A percentile compares a stretch with the other conserved stretches of the same genome.
phyloP scores from a whole-genome alignment of 352 stramenopile genomes.

The Phytophthora fragariae region DNA sequence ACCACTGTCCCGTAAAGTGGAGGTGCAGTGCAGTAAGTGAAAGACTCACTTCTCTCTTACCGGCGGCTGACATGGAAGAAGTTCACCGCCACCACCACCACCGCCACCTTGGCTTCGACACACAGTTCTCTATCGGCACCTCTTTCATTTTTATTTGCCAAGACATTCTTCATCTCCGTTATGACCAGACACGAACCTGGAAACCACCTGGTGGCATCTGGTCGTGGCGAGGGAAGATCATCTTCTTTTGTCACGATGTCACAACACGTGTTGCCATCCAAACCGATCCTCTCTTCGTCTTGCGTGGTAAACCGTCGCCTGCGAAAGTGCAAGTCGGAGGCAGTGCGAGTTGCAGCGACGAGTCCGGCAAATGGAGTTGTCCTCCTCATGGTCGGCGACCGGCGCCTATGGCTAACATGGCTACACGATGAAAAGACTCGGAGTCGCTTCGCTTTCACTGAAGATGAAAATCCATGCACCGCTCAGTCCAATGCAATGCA shows the following conservation, averaged over 20 bases:
- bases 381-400: too few species aligned
- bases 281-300: slow-evolving; percentile 9
- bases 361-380: neutral
- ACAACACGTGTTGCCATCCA: slow-evolving; percentile 15
- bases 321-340: neutral
- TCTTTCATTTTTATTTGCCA: neutral
- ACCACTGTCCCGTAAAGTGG: slow-evolving; percentile 8
- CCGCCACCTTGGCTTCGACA: neutral
- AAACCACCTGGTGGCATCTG: slow-evolving; percentile 36
- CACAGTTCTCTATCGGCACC: neutral
- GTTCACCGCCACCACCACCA: neutral
- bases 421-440: too few species aligned
- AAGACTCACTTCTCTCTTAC: neutral
- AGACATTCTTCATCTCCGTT: neutral
- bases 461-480: neutral
- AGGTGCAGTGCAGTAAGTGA: slow-evolving; percentile 9
- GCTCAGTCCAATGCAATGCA: neutral
- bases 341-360: neutral
- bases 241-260: slow-evolving; percentile 13
- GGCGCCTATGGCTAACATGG: too few species aligned
- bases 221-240: neutral
- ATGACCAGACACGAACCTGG: slow-evolving; percentile 15
- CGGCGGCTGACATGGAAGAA: neutral
- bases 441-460: too few species aligned
- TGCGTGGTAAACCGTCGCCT: slow-evolving; percentile 16